phyloP scores from a whole-genome alignment of 1,284 basidiomycete genomes.

The Baeospora myosura region DNA sequence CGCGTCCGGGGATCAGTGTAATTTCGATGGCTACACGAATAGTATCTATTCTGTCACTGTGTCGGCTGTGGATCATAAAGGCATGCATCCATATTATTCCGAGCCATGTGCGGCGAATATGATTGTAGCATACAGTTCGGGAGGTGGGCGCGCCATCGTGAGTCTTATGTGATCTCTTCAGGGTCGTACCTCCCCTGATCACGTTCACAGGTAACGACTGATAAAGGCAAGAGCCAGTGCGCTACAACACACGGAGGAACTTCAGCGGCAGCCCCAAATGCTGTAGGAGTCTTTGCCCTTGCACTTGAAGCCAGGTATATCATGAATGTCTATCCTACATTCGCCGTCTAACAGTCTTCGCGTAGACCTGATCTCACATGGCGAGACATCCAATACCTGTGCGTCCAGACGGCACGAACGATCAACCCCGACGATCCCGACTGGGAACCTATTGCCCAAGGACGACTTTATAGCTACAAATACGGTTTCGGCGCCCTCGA shows the following conservation, averaged over 20 bases:
- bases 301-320: constrained; percentile 77
- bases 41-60: constrained; percentile 96
- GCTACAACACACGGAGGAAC: constrained; percentile 88
- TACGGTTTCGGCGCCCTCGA: constrained; percentile 93
- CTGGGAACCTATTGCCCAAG: constrained; percentile 83
- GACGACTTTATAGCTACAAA: constrained; percentile 90
- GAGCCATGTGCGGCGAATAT: constrained; percentile 97
- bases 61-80: constrained; percentile 87
- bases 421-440: constrained; percentile 90
- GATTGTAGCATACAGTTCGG: constrained; percentile 93
- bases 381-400: constrained; percentile 94
- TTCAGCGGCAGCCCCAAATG: constrained; percentile 95
- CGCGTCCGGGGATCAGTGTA: constrained; percentile 90
- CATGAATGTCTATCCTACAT: constrained; percentile 2
- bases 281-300: constrained; percentile 85
- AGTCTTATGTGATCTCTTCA: constrained; percentile 39
- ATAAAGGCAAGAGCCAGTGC: constrained; percentile 83
- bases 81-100: constrained; percentile 93
- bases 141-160: constrained; percentile 90
- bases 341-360: constrained; percentile 7
- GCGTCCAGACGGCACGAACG: constrained; percentile 70
- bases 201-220: constrained; percentile 72
- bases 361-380: constrained; percentile 86
- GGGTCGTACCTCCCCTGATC: constrained; percentile 4
- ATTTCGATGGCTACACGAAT: constrained; percentile 99